A percentile compares a stretch with the other conserved stretches of the same genome.
Conservation (phyloP, 345 rosid species). For the Sisymbrium irio region DNA sequence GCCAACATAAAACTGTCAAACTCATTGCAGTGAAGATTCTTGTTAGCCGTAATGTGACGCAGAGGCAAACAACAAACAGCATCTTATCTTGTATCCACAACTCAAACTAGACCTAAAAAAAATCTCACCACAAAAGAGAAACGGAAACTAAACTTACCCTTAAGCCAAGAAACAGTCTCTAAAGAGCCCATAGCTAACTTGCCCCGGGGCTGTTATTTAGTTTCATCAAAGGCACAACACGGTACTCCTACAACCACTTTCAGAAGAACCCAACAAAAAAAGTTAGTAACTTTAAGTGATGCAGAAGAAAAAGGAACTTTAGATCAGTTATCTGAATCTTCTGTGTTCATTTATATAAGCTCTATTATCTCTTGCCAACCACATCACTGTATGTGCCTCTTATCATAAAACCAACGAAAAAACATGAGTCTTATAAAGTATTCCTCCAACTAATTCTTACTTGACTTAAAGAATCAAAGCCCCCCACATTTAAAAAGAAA, state of each 20-base stretch:
- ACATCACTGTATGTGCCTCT: neutral
- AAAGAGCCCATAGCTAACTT: slow-evolving; percentile 52
- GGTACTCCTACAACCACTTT: slow-evolving; percentile 23
- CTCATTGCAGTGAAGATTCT: no score
- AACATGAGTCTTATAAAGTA: neutral
- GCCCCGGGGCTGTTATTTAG: slow-evolving; percentile 49
- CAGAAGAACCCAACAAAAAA: neutral
- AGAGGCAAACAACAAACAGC: neutral
- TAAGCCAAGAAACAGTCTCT: slow-evolving; percentile 40
- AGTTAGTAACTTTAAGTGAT: slow-evolving; percentile 17
- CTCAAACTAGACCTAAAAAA: neutral
- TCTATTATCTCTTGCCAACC: slow-evolving; percentile 11
- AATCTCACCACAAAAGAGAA: slow-evolving; percentile 1
- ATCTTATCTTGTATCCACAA: neutral
- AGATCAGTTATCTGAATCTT: neutral
- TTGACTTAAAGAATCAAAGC: slow-evolving; percentile 9
- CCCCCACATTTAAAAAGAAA: neutral
- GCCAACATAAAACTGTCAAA: no score
- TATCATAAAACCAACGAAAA: slow-evolving; percentile 4
- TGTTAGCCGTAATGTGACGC: neutral
- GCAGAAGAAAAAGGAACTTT: slow-evolving; percentile 10
- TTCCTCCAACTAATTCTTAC: slow-evolving; percentile 13
- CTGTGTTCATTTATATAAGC: neutral
- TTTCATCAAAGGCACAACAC: slow-evolving; percentile 33
- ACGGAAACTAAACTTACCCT: slow-evolving; percentile 40